A percentile compares a stretch with the other conserved stretches of the same genome.
Evolutionary conservation across 495 filamentous ascomycete species (phyloP).

Genomic region (Neurospora cerealis): DNA sequence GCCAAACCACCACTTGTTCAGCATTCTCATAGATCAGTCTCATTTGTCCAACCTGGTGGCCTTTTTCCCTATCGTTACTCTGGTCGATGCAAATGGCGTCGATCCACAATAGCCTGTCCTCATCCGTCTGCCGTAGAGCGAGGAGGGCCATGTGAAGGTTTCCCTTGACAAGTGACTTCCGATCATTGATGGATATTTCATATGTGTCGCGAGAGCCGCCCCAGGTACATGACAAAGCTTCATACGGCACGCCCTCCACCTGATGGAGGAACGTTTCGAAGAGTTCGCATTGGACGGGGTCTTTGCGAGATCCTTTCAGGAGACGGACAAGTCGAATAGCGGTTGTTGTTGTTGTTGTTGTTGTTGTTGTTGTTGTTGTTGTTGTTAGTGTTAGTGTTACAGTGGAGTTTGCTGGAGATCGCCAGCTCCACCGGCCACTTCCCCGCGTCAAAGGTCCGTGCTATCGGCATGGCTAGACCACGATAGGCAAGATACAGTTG

Average conservation of each 20-base stretch:
- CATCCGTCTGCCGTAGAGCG: background rate
- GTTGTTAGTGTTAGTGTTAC: no score
- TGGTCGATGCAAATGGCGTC: conserved; percentile 15
- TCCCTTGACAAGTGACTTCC: no score
- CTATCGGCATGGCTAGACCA: background rate
- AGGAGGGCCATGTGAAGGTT: conserved; percentile 1
- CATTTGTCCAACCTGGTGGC: conserved; percentile 9
- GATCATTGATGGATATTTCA: no score
- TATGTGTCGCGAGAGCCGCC: no score
- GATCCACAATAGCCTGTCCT: conserved; percentile 10
- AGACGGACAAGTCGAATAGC: background rate
- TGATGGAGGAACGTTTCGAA: background rate
- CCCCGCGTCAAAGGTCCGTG: background rate
- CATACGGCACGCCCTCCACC: conserved; percentile 6
- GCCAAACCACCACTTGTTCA: conserved; percentile 2
- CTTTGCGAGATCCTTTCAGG: no score
- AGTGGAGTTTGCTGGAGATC: no score
- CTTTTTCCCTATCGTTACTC: conserved; percentile 2
- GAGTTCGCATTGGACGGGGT: no score
- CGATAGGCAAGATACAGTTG: background rate
- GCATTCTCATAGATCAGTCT: conserved; percentile 1
- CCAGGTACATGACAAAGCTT: conserved; percentile 29
- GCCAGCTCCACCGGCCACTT: background rate
- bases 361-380: no score
- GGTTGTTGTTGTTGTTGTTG: no score